Percentiles rank a stretch among this genome's conserved stretches.
phyloP scores from a whole-genome alignment of 306 rosid genomes.

The Ammopiptanthus mongolicus region DNA sequence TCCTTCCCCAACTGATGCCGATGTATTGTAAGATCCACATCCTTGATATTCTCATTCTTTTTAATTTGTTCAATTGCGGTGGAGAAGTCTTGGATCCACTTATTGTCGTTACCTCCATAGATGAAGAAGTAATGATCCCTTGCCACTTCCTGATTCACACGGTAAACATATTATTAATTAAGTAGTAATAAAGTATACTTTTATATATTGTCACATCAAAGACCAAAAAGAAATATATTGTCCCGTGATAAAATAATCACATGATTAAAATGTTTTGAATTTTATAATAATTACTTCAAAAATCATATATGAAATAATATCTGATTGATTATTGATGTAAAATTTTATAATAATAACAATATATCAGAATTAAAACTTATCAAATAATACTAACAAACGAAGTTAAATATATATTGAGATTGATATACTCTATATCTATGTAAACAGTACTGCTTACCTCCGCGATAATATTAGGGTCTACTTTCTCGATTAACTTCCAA shows the following conservation, averaged over 20 bases:
- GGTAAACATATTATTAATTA: background rate
- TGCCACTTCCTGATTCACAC: background rate
- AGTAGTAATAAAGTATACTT: background rate
- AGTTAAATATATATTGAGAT: no score
- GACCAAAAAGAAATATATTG: no score
- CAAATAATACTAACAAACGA: no score
- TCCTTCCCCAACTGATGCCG: conserved; percentile 18
- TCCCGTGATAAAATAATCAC: no score
- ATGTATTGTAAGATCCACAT: conserved; percentile 18
- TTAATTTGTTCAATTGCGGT: conserved; percentile 14
- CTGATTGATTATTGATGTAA: no score
- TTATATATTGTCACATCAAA: no score
- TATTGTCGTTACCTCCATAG: conserved; percentile 28
- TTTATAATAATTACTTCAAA: no score
- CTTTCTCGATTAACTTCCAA: conserved; percentile 22
- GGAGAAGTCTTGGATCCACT: conserved; percentile 25
- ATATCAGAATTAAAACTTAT: no score
- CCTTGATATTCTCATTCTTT: background rate
- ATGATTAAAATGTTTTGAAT: no score
- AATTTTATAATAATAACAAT: no score
- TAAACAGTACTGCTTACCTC: background rate
- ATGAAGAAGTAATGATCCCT: conserved; percentile 29
- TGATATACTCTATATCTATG: no score
- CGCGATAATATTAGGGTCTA: conserved; percentile 3
- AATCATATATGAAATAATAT: no score